Evolutionary conservation across 305 asterid genomes (phyloP).

Genomic region (Stenogyne calaminthoides): DNA sequence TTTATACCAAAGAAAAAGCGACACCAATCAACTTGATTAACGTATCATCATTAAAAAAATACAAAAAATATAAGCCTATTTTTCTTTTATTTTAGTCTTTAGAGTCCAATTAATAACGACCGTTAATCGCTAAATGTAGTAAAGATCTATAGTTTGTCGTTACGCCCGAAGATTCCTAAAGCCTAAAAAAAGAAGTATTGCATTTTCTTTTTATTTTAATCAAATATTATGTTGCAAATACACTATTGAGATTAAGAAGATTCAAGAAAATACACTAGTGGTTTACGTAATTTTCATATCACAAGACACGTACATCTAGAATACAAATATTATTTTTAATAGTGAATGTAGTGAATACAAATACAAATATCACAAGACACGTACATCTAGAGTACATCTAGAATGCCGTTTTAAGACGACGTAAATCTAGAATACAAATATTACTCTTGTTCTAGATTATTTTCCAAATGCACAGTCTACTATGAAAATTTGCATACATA

Average conservation of each 20-base stretch:
- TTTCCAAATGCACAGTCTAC: too few species aligned
- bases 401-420: too few species aligned
- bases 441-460: not conserved
- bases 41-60: slow-evolving; percentile 10
- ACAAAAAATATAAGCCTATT: not conserved
- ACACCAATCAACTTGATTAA: slow-evolving; percentile 27
- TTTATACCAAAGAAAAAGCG: not conserved
- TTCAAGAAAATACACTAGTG: not conserved
- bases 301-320: not conserved
- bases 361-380: too few species aligned
- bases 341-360: too few species aligned
- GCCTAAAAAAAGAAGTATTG: not conserved
- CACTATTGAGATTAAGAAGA: not conserved
- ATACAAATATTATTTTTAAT: not conserved
- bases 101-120: not conserved
- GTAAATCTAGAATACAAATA: too few species aligned
- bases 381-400: too few species aligned
- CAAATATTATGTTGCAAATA: not conserved
- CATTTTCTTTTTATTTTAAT: not conserved
- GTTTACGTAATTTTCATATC: not conserved
- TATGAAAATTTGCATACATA: too few species aligned
- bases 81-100: not conserved
- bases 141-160: not conserved
- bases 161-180: slow-evolving; percentile 8
- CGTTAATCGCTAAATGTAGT: slow-evolving; percentile 25